These are phyloP conservation scores for Nakazawaea populi DNA, from an alignment of 805 yeast genomes.

Conservation along the genomic window DNA sequence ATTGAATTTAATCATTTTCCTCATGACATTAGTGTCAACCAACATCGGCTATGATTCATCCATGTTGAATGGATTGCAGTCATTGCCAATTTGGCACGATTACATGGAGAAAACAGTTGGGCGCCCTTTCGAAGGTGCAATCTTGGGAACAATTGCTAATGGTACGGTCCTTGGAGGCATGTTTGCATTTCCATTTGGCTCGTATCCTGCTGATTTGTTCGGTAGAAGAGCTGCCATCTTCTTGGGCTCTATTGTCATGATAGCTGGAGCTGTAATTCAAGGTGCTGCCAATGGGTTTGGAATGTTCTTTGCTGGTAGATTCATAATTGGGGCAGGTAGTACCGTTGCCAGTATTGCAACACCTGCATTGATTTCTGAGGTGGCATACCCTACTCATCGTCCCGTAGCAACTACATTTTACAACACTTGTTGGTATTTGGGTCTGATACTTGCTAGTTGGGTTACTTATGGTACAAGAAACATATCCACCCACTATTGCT, in stretches of 20 bases:
- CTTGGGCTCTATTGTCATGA: constrained; percentile 1
- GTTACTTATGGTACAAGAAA: constrained; percentile 37
- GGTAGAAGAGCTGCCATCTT: constrained; percentile 30
- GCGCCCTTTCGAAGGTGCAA: constrained; percentile 33
- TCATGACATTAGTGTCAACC: constrained; percentile 40
- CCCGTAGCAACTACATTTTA: constrained; percentile 31
- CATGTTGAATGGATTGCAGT: constrained; percentile 45
- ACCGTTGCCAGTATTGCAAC: constrained; percentile 31
- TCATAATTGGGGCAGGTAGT: constrained; percentile 38
- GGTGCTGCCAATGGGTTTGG: constrained; percentile 17
- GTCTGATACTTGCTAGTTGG: constrained; percentile 50
- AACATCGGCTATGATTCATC: constrained; percentile 43
- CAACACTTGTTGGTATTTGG: constrained; percentile 47
- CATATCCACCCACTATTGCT: neutral
- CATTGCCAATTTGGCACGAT: constrained; percentile 32
- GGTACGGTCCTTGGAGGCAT: constrained; percentile 37
- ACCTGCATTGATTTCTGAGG: constrained; percentile 40
- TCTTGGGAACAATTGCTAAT: constrained; percentile 32
- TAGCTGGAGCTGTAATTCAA: constrained; percentile 8
- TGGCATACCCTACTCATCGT: constrained; percentile 37
- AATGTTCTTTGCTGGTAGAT: constrained; percentile 32
- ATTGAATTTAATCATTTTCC: constrained; percentile 29
- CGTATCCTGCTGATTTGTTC: constrained; percentile 26
- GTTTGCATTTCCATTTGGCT: constrained; percentile 22
- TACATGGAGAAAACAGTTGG: constrained; percentile 33